phyloP scores from a whole-genome alignment of 805 yeast genomes.

The Starmerella vaccinii region DNA sequence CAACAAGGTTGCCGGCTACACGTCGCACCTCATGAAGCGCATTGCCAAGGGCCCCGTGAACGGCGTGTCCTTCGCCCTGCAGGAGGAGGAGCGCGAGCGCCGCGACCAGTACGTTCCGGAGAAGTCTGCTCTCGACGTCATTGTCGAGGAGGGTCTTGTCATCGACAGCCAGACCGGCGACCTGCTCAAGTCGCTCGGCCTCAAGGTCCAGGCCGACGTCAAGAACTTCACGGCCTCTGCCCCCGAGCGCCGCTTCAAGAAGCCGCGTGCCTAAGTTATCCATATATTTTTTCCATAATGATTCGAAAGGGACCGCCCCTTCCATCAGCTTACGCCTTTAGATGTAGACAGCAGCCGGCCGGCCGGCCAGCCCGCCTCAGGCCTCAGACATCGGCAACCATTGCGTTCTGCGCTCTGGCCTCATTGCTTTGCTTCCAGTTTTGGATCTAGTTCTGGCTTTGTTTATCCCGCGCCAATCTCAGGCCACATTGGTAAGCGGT shows the following conservation, averaged over 20 bases:
- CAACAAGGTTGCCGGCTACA: conserved; percentile 99
- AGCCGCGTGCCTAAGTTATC: conserved; percentile 26
- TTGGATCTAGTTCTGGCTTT: too few species aligned
- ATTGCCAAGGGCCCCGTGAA: conserved; percentile 99
- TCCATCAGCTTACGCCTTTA: not conserved
- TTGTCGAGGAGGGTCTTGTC: conserved; percentile 90
- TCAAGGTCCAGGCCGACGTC: conserved; percentile 42
- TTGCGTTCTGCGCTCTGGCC: too few species aligned
- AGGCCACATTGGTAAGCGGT: conserved; percentile 8
- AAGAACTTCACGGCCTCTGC: conserved; percentile 34
- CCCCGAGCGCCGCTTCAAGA: conserved; percentile 28
- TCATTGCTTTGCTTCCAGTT: too few species aligned
- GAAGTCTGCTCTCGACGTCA: conserved; percentile 97
- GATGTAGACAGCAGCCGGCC: too few species aligned
- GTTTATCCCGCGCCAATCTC: not conserved
- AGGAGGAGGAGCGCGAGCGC: conserved; percentile 99
- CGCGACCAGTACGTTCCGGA: conserved; percentile 99
- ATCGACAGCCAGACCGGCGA: conserved; percentile 96
- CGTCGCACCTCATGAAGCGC: conserved; percentile 99
- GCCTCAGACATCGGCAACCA: too few species aligned
- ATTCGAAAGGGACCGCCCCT: not conserved
- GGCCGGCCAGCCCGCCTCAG: too few species aligned
- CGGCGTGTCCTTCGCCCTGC: conserved; percentile 99
- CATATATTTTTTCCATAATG: conserved; percentile 16
- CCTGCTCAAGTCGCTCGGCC: conserved; percentile 85